phyloP scores from a whole-genome alignment of 768 basidiomycete species.

The Hydnomerulius pinastri region DNA sequence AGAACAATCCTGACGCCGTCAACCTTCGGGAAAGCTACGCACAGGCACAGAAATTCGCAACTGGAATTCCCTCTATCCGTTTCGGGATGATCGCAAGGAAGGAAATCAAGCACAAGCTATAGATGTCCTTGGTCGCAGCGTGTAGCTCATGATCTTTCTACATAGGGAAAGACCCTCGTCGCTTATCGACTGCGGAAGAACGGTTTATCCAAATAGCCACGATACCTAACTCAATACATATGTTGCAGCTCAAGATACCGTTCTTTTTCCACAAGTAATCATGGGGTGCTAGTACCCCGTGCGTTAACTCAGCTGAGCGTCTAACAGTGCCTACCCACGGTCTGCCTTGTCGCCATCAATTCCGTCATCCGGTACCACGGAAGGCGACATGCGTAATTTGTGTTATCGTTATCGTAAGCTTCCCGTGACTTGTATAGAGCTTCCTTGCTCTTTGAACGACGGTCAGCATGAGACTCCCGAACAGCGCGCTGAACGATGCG shows the following conservation, averaged over 20 bases:
- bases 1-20: conserved; percentile 62
- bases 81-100: conserved; percentile 60
- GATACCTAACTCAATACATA: no score
- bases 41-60: conserved; percentile 65
- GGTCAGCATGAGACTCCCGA: not conserved
- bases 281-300: no score
- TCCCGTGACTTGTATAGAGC: not conserved
- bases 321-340: not conserved
- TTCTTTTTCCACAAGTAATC: not conserved
- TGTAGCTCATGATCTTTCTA: not conserved
- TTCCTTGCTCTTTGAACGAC: not conserved
- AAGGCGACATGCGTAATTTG: not conserved
- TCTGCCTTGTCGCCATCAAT: not conserved
- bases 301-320: not conserved
- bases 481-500: not conserved
- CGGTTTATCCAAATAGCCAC: no score
- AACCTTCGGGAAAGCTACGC: conserved; percentile 72
- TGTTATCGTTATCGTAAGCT: not conserved
- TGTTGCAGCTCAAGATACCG: no score
- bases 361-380: not conserved
- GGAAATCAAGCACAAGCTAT: conserved; percentile 69
- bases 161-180: not conserved
- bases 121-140: conserved; percentile 1
- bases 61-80: conserved; percentile 53
- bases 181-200: not conserved